These are phyloP conservation scores for Royoungia palumana DNA, from an alignment of 768 basidiomycete genomes.

Conservation along the genomic window DNA sequence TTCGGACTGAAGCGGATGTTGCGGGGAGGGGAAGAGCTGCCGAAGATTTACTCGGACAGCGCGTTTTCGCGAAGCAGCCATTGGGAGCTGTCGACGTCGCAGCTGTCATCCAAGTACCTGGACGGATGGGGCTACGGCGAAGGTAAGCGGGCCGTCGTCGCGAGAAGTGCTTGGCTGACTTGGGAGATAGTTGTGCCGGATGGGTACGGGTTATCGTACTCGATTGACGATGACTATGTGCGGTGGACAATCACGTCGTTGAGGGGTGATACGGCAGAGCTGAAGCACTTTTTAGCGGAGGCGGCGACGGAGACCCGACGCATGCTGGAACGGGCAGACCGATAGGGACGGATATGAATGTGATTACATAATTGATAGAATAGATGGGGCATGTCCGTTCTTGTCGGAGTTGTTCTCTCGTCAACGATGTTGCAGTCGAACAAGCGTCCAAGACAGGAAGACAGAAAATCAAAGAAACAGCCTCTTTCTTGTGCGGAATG, in stretches of 20 bases:
- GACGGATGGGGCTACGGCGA: slow-evolving; percentile 99
- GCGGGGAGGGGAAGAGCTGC: slow-evolving; percentile 65
- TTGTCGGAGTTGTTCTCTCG: slow-evolving; percentile 21
- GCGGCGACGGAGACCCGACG: slow-evolving; percentile 73
- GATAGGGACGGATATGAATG: slow-evolving; percentile 15
- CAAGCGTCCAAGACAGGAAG: slow-evolving; percentile 47
- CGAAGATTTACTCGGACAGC: slow-evolving; percentile 70
- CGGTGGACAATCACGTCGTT: slow-evolving; percentile 88
- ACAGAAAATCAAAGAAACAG: slow-evolving; percentile 31
- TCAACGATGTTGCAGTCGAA: slow-evolving; percentile 20
- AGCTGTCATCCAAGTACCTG: slow-evolving; percentile 75
- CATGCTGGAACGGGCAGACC: slow-evolving; percentile 56
- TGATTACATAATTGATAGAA: slow-evolving; percentile 27
- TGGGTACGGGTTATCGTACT: slow-evolving; percentile 89
- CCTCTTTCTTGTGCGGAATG: slow-evolving; percentile 65
- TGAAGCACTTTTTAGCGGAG: slow-evolving; percentile 71
- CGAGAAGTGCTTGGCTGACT: slow-evolving; percentile 9
- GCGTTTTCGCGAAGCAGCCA: slow-evolving; percentile 69
- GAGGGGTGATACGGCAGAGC: slow-evolving; percentile 49
- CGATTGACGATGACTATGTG: slow-evolving; percentile 80
- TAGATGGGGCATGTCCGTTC: slow-evolving; percentile 20
- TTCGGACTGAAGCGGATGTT: slow-evolving; percentile 89
- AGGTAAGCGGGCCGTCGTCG: slow-evolving; percentile 42
- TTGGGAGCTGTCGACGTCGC: slow-evolving; percentile 93
- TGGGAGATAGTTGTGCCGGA: slow-evolving; percentile 72